Percentiles rank a stretch among this genome's conserved stretches.
Evolutionary conservation across 176 grass and related monocot species (phyloP).

Genomic region (Typha latifolia): DNA sequence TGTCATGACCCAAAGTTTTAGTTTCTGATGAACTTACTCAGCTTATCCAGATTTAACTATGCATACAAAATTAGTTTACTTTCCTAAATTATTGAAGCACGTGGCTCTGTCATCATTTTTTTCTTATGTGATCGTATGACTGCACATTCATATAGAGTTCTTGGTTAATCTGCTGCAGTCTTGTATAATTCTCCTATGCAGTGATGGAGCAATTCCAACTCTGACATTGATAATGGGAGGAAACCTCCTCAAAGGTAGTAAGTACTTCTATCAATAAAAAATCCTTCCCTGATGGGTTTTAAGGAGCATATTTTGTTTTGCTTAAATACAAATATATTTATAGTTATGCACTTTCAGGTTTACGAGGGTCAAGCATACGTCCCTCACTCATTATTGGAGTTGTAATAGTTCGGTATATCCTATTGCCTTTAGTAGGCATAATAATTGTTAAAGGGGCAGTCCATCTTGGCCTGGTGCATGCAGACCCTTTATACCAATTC

Average conservation of each 20-base stretch:
- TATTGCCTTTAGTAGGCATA: conserved; percentile 51
- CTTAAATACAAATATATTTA: neutral
- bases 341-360: conserved; percentile 23
- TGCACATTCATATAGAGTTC: neutral
- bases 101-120: neutral
- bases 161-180: neutral
- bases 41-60: neutral
- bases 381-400: conserved; percentile 47
- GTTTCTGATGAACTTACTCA: neutral
- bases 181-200: conserved; percentile 12
- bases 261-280: conserved; percentile 10
- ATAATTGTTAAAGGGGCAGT: conserved; percentile 46
- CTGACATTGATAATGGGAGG: conserved; percentile 86
- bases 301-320: neutral
- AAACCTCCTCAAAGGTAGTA: conserved; percentile 80
- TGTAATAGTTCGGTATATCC: conserved; percentile 50
- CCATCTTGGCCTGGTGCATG: conserved; percentile 38
- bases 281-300: neutral
- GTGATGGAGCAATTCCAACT: conserved; percentile 65
- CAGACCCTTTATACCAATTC: conserved; percentile 80
- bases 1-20: too few species aligned
- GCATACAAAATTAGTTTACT: too few species aligned
- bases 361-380: conserved; percentile 35
- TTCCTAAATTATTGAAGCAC: too few species aligned
- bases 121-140: neutral